Conservation (phyloP, 2,329 filamentous ascomycete genomes). For the Elsinoe necatrix region DNA sequence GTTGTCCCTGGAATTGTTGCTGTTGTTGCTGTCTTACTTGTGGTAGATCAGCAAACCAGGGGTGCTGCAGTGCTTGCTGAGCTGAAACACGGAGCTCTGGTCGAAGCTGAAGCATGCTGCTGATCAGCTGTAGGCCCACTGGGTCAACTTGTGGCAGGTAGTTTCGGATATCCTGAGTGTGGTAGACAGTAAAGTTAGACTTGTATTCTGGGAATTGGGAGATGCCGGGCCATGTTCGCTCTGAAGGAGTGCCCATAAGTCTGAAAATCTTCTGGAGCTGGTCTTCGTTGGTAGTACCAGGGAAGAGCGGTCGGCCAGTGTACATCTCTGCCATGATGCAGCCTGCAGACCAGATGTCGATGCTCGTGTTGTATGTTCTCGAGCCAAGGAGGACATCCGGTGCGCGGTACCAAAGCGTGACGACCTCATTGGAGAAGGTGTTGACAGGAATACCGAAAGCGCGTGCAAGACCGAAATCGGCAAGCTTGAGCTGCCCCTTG, state of each 20-base stretch:
- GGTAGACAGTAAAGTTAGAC: constrained; percentile 85
- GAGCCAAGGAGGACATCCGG: constrained; percentile 91
- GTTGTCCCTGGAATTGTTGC: constrained; percentile 16
- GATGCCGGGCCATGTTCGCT: constrained; percentile 92
- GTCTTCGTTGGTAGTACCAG: constrained; percentile 96
- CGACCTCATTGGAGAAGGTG: constrained; percentile 96
- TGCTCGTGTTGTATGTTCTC: constrained; percentile 97
- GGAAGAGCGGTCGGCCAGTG: constrained; percentile 88
- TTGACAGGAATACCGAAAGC: constrained; percentile 97
- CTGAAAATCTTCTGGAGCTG: constrained; percentile 96
- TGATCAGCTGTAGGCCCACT: constrained; percentile 75
- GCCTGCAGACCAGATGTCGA: constrained; percentile 97
- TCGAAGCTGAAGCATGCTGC: constrained; percentile 83
- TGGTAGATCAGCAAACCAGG: constrained; percentile 77
- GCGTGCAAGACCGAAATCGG: constrained; percentile 86
- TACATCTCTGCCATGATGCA: constrained; percentile 99
- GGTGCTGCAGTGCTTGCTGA: constrained; percentile 75
- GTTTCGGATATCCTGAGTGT: constrained; percentile 77
- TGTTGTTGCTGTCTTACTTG: constrained; percentile 31
- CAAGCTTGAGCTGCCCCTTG: constrained; percentile 83
- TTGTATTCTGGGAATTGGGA: constrained; percentile 97
- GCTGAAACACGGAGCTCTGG: constrained; percentile 89
- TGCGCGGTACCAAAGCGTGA: constrained; percentile 94
- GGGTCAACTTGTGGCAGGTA: constrained; percentile 88
- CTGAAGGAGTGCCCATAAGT: constrained; percentile 94